Conservation (phyloP, 2,329 filamentous ascomycete genomes). For the Thielaviopsis punctulata region DNA sequence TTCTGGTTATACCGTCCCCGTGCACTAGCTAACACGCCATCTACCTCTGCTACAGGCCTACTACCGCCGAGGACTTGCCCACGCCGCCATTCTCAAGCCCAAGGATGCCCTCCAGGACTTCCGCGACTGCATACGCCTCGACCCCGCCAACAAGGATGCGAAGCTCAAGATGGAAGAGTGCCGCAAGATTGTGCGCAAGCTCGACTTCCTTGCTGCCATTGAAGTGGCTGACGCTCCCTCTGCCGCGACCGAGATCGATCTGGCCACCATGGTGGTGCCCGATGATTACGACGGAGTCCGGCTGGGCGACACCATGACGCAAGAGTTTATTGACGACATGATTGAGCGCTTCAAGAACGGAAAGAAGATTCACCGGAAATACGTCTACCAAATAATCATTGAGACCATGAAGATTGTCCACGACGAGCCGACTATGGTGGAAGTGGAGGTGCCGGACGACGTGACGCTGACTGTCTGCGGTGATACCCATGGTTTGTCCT, state of each 20-base stretch:
- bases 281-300: conserved; percentile 68
- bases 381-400: conserved; percentile 90
- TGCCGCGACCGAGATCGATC: conserved; percentile 73
- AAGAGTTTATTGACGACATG: conserved; percentile 97
- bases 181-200: conserved; percentile 81
- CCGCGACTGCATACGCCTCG: conserved; percentile 73
- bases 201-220: conserved; percentile 89
- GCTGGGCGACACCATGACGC: conserved; percentile 71
- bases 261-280: conserved; percentile 73
- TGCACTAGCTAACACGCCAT: not conserved
- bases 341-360: conserved; percentile 87
- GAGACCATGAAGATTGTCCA: conserved; percentile 80
- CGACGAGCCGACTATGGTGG: conserved; percentile 91
- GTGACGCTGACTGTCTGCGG: conserved; percentile 83
- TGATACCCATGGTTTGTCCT: conserved; percentile 72
- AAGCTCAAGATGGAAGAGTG: conserved; percentile 83
- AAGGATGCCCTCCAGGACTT: conserved; percentile 84
- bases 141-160: conserved; percentile 76
- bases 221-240: conserved; percentile 86
- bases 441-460: conserved; percentile 63
- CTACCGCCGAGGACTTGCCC: conserved; percentile 81
- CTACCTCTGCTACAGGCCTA: conserved; percentile 46
- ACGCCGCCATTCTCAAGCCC: conserved; percentile 77
- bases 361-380: conserved; percentile 91
- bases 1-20: not conserved